A percentile compares a stretch with the other conserved stretches of the same genome.
phyloP scores from a whole-genome alignment of 305 asterid genomes.

The Fraxinus dipetala region DNA sequence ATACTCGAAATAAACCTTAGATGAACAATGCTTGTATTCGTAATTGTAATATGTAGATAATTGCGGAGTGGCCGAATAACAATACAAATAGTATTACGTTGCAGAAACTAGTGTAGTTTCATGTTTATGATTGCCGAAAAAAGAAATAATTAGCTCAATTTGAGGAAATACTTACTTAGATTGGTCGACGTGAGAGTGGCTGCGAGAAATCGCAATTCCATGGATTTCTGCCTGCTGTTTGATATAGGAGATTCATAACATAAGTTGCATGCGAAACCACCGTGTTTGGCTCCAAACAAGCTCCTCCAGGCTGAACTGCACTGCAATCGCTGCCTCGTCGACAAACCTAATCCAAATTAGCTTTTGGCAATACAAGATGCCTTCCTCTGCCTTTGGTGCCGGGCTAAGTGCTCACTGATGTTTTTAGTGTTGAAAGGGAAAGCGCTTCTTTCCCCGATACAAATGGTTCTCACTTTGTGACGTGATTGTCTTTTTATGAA shows the following conservation, averaged over 20 bases:
- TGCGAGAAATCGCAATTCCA: constrained; percentile 50
- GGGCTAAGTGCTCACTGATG: constrained; percentile 22
- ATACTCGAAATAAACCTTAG: not conserved
- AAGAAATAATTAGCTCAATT: not conserved
- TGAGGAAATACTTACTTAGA: constrained; percentile 42
- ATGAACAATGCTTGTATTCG: too few relatives aligned
- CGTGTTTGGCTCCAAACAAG: constrained; percentile 60
- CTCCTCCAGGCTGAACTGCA: constrained; percentile 59
- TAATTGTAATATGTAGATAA: too few relatives aligned
- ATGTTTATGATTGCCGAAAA: too few relatives aligned
- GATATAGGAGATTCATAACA: constrained; percentile 60
- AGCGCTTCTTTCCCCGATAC: too few relatives aligned
- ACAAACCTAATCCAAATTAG: constrained; percentile 57
- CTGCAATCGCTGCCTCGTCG: constrained; percentile 53
- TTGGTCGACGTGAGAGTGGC: constrained; percentile 49
- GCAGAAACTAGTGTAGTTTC: too few relatives aligned
- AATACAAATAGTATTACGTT: too few relatives aligned
- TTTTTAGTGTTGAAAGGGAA: constrained; percentile 17
- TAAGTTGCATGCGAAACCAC: constrained; percentile 54
- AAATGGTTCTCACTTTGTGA: too few relatives aligned
- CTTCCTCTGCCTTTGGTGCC: constrained; percentile 24
- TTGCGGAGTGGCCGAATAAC: too few relatives aligned
- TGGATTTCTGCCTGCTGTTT: constrained; percentile 36
- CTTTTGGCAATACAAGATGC: constrained; percentile 51
- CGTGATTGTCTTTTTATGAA: too few relatives aligned